phyloP scores from a whole-genome alignment of 1,284 basidiomycete genomes.

The Ustilago loliicola region DNA sequence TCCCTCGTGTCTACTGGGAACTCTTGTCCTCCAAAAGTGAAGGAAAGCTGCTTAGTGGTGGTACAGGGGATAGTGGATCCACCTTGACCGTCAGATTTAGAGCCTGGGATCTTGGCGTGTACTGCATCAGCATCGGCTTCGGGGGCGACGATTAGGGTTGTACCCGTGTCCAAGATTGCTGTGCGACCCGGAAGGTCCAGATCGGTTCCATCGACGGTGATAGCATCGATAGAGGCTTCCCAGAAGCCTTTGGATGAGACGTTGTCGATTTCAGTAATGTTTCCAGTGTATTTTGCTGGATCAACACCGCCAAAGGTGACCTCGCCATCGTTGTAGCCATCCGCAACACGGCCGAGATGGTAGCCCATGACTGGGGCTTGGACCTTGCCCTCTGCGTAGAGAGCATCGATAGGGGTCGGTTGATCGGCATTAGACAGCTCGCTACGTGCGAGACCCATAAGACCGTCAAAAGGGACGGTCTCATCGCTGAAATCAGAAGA shows the following conservation, averaged over 20 bases:
- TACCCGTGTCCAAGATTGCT: slow-evolving; percentile 70
- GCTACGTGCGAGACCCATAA: slow-evolving; percentile 78
- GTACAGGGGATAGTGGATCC: slow-evolving; percentile 84
- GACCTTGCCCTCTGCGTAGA: slow-evolving; percentile 77
- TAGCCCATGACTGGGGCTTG: slow-evolving; percentile 81
- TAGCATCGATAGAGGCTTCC: slow-evolving; percentile 78
- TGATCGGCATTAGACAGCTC: slow-evolving; percentile 76
- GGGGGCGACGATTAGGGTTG: slow-evolving; percentile 72
- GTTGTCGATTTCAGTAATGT: slow-evolving; percentile 67
- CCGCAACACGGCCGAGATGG: slow-evolving; percentile 81
- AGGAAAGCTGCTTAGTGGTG: slow-evolving; percentile 76
- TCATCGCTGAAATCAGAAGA: slow-evolving; percentile 75
- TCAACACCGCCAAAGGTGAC: slow-evolving; percentile 84
- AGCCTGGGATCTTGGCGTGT: slow-evolving; percentile 77
- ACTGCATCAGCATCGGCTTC: slow-evolving; percentile 74
- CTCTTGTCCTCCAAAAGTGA: slow-evolving; percentile 77
- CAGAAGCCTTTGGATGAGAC: slow-evolving; percentile 77
- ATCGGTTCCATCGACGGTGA: slow-evolving; percentile 76
- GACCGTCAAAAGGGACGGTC: slow-evolving; percentile 78
- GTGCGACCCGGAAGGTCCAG: slow-evolving; percentile 73
- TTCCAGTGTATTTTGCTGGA: slow-evolving; percentile 73
- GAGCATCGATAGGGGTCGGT: slow-evolving; percentile 81
- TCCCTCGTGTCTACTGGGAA: slow-evolving; percentile 76
- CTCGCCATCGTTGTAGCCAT: slow-evolving; percentile 80
- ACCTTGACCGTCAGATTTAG: slow-evolving; percentile 72